Base-by-base conservation (phyloP, 371 early-diverging fungal species). In the Mortierella polycephala region DNA sequence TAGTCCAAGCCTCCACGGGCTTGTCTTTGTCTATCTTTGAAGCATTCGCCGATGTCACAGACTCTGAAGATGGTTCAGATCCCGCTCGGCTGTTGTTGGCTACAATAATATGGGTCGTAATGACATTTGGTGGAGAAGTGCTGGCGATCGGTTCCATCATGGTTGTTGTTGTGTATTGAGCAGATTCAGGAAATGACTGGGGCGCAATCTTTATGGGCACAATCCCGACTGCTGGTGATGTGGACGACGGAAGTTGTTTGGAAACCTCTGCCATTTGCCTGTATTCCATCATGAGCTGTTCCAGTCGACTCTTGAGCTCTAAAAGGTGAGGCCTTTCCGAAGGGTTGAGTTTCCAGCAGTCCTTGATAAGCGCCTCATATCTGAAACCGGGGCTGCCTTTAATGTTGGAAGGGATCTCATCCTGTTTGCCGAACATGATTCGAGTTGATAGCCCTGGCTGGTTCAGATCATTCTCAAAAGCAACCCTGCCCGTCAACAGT, bases 351-450 rank as follows among this genome's bases (percentile, higher is more conserved):
- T 68, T 72, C 79, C 79, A 77, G 58, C 79, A 77, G 6, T 77
- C 69, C 45, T 55, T 62, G 56, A 77, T 77, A 40, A 77, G 21
- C 12, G 65, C 60, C 46, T 77, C 79, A 46, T 77, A 77, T 16
- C 13, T 63, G 37, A 62, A 60, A 40, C 79, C 79, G 0, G 73
- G 72, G 23, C 79, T 71, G 30, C 62, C 65, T 7, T 46, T 60
- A 12, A 72, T 46, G 47, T 67, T 68, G 2, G 64, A 20, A 1
- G 71, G 71, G 12, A 77, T 72, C 18, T 64, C 56, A 2, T 77
- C 79, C 52, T 77, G 72, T 21, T 66, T 54, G 11, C 79, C 79
- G 66, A 77, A 77, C 79, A 77, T 77, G 59, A 77, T 42, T 30
- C 66, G 61, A 1, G 64, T 72, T 47, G 72, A 55, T 37, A 77